Conservation (phyloP, 345 rosid genomes). For the Rhizophora mangle region DNA sequence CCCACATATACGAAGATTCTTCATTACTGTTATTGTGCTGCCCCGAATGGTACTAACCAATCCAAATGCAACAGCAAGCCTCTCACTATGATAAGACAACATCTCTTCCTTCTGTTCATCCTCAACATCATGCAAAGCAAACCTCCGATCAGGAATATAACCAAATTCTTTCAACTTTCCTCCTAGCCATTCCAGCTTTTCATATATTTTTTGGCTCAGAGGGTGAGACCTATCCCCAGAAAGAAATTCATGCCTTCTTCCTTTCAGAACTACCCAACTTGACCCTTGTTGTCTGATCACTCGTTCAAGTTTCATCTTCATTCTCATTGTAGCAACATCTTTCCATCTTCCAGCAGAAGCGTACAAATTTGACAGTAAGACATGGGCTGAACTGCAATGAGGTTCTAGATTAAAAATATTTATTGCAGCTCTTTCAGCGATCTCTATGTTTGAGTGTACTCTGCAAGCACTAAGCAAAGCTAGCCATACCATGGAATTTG, state of each 20-base stretch:
- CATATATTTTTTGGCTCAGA: conserved; percentile 32
- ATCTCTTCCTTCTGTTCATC: conserved; percentile 69
- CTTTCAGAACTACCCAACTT: conserved; percentile 60
- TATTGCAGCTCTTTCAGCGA: conserved; percentile 62
- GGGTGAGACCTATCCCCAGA: conserved; percentile 57
- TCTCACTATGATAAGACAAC: conserved; percentile 61
- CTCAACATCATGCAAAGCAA: conserved; percentile 62
- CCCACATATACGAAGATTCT: conserved; percentile 70
- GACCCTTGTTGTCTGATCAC: conserved; percentile 51
- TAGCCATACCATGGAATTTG: conserved; percentile 58
- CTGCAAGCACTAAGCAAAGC: conserved; percentile 74
- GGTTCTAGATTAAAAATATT: conserved; percentile 49
- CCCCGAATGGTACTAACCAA: conserved; percentile 46
- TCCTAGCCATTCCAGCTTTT: conserved; percentile 58
- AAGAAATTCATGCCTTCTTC: conserved; percentile 51
- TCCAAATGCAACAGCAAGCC: conserved; percentile 61
- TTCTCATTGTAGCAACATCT: conserved; percentile 52
- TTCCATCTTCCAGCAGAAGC: conserved; percentile 64
- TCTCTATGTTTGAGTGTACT: conserved; percentile 46
- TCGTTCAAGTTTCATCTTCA: conserved; percentile 53
- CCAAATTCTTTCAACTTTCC: conserved; percentile 56
- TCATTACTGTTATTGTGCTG: conserved; percentile 55
- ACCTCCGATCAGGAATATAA: conserved; percentile 50
- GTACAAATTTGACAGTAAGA: conserved; percentile 60
- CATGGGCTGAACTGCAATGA: conserved; percentile 51